Evolutionary conservation across 192 early-diverging fungal genomes (phyloP).

Genomic region (Entomortierella parvispora): DNA sequence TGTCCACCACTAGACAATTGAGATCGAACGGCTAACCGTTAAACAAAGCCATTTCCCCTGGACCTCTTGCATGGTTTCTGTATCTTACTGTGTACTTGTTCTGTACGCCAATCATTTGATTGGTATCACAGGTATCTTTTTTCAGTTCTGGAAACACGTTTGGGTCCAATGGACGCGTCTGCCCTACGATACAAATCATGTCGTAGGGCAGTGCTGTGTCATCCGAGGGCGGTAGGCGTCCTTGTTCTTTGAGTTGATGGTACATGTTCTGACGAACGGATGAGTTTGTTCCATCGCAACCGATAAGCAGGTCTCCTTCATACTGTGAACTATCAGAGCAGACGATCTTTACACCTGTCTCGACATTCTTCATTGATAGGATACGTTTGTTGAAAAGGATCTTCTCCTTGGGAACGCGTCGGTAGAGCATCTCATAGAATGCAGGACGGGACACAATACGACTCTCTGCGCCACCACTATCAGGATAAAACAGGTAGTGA

Average conservation of each 20-base stretch:
- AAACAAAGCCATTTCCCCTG: neutral
- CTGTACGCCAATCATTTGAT: neutral
- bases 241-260: neutral
- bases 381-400: constrained; percentile 13
- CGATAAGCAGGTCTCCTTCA: neutral
- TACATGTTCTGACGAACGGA: neutral
- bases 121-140: neutral
- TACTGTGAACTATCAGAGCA: neutral
- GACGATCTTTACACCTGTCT: neutral
- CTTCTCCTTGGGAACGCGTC: constrained; percentile 6
- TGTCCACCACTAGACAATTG: neutral
- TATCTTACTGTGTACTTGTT: constrained; percentile 4
- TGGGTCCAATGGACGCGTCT: neutral
- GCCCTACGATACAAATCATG: neutral
- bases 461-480: neutral
- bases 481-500: too few relatives aligned
- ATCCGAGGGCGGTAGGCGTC: neutral
- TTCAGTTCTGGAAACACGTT: neutral
- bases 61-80: neutral
- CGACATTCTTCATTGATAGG: constrained; percentile 5
- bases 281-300: constrained; percentile 1
- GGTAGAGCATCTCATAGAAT: neutral
- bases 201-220: neutral
- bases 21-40: too few relatives aligned
- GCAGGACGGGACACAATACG: constrained; percentile 9